These are phyloP conservation scores for Jimgerdemannia flammicorona DNA, from an alignment of 192 early-diverging fungal species.

Conservation along the genomic window DNA sequence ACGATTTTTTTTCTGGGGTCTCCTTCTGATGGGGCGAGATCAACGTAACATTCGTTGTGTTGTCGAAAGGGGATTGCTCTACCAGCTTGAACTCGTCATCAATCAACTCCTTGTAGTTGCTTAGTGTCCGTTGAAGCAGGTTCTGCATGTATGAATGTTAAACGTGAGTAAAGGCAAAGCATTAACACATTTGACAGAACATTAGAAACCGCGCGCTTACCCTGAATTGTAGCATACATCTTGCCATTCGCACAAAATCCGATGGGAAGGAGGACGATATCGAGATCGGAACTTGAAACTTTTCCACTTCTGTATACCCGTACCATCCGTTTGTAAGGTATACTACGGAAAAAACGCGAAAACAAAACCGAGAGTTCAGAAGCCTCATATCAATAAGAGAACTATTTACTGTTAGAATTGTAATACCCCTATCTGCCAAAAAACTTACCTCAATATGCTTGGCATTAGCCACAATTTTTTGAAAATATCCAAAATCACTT, in stretches of 20 bases:
- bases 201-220: not conserved
- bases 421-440: too few species aligned
- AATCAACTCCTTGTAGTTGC: not conserved
- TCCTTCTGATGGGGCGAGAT: not conserved
- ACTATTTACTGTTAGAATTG: too few species aligned
- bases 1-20: not conserved
- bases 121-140: not conserved
- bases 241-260: not conserved
- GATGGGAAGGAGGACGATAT: not conserved
- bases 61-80: not conserved
- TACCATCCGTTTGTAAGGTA: not conserved
- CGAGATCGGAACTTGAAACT: not conserved
- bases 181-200: not conserved
- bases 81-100: not conserved
- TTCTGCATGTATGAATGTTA: not conserved
- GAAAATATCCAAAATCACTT: too few species aligned
- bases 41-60: not conserved
- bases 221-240: not conserved
- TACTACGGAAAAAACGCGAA: not conserved
- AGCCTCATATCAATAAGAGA: too few species aligned
- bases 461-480: too few species aligned
- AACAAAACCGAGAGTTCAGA: not conserved
- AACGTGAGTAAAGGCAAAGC: not conserved
- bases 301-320: not conserved
- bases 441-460: too few species aligned